These are phyloP conservation scores for Tubosaeta sp. DNA, from an alignment of 768 basidiomycete genomes.

Conservation along the genomic window DNA sequence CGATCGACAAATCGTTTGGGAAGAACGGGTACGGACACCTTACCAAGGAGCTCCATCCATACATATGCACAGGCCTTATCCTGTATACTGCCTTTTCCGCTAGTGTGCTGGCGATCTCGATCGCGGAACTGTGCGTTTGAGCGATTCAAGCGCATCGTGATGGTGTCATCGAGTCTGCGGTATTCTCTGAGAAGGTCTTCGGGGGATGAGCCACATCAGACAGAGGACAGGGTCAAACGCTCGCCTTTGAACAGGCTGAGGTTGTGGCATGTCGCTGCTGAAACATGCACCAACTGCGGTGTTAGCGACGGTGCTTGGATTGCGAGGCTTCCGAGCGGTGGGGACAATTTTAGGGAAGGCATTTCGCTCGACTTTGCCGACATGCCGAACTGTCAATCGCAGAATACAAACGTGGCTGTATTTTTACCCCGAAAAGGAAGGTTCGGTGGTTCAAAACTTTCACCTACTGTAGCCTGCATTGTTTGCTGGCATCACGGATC, in stretches of 20 bases:
- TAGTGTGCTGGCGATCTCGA: slow-evolving; percentile 50
- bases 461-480: too few relatives aligned
- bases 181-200: slow-evolving; percentile 81
- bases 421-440: slow-evolving; percentile 27
- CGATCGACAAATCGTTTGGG: slow-evolving; percentile 16
- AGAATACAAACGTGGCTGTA: slow-evolving; percentile 16
- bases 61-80: slow-evolving; percentile 72
- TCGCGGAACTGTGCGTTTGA: slow-evolving; percentile 74
- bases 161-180: slow-evolving; percentile 72
- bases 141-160: slow-evolving; percentile 78
- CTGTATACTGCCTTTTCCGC: slow-evolving; percentile 51
- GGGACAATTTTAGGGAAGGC: slow-evolving; percentile 38
- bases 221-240: slow-evolving; percentile 3
- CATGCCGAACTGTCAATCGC: slow-evolving; percentile 26
- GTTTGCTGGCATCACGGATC: not conserved
- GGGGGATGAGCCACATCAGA: slow-evolving; percentile 14
- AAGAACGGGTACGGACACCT: slow-evolving; percentile 26
- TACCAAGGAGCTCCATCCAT: slow-evolving; percentile 78
- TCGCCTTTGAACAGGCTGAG: slow-evolving; percentile 71
- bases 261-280: slow-evolving; percentile 69
- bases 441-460: slow-evolving; percentile 17
- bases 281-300: slow-evolving; percentile 66
- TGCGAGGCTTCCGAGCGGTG: slow-evolving; percentile 61
- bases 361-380: slow-evolving; percentile 30
- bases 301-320: slow-evolving; percentile 59